Conservation (phyloP, 768 basidiomycete species). For the Tephrocybe rancida region DNA sequence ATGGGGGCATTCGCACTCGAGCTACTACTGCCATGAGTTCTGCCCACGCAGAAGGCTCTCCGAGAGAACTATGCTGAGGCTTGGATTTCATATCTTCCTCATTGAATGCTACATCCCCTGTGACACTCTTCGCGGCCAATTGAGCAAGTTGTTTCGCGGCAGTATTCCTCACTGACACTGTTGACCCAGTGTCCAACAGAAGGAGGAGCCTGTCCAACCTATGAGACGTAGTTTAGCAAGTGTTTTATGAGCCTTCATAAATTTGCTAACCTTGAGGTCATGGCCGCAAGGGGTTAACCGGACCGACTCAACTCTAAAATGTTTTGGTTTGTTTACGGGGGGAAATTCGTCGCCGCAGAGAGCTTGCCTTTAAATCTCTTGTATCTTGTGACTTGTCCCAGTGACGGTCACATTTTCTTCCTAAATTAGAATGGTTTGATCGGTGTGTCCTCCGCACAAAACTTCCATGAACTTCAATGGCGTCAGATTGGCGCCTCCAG, state of each 20-base stretch:
- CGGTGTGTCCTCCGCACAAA: constrained; percentile 9
- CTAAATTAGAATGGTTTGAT: constrained; percentile 24
- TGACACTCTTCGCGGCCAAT: constrained; percentile 84
- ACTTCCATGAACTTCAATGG: constrained; percentile 13
- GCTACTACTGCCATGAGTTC: constrained; percentile 91
- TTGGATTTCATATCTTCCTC: constrained; percentile 75
- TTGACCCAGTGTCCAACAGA: constrained; percentile 94
- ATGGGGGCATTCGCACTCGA: constrained; percentile 52
- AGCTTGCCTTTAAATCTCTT: constrained; percentile 66
- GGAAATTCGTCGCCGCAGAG: constrained; percentile 53
- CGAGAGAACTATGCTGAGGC: constrained; percentile 57
- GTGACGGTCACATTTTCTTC: constrained; percentile 41
- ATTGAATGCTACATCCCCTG: constrained; percentile 72
- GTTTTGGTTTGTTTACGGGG: constrained; percentile 54
- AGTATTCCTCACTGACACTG: constrained; percentile 86
- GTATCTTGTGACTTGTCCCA: constrained; percentile 37
- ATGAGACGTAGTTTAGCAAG: constrained; percentile 12
- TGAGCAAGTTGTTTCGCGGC: constrained; percentile 96
- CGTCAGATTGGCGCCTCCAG: constrained; percentile 10
- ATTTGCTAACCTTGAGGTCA: constrained; percentile 72
- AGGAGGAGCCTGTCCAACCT: constrained; percentile 98
- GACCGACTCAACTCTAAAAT: constrained; percentile 47
- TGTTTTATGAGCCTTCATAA: background rate
- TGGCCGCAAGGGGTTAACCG: constrained; percentile 56
- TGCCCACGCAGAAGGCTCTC: constrained; percentile 81